phyloP scores from a whole-genome alignment of 2,329 filamentous ascomycete species.

The Parascedosporium putredinis region DNA sequence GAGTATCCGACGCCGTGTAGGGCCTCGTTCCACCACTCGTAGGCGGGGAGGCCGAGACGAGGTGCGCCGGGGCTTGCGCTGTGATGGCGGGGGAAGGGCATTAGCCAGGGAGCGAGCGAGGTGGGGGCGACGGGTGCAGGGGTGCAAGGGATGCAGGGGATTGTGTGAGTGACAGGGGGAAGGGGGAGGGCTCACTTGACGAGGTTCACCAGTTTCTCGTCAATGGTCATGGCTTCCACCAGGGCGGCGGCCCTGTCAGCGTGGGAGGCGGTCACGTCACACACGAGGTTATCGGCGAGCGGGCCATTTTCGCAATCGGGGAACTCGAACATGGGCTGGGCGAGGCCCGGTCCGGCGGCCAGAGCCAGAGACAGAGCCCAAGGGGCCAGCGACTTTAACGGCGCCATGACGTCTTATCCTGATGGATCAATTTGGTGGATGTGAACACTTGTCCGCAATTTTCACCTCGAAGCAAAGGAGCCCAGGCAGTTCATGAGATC shows the following conservation, averaged over 20 bases:
- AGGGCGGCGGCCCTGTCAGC: conserved; percentile 20
- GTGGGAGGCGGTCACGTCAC: conserved; percentile 18
- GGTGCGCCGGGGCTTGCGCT: conserved; percentile 34
- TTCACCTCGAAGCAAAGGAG: no score
- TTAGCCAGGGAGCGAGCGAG: not conserved
- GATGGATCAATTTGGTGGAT: not conserved
- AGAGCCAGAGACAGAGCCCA: not conserved
- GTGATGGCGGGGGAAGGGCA: conserved; percentile 32
- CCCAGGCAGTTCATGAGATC: no score
- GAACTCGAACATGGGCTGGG: conserved; percentile 12
- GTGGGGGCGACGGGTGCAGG: no score
- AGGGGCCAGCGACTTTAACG: not conserved
- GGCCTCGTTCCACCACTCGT: conserved; percentile 53
- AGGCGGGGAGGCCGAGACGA: conserved; percentile 45
- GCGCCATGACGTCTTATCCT: no score
- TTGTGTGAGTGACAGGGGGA: conserved; percentile 38
- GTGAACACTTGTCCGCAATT: not conserved
- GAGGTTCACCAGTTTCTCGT: conserved; percentile 23
- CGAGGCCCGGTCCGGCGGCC: not conserved
- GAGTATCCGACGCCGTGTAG: conserved; percentile 49
- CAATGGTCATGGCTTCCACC: conserved; percentile 20
- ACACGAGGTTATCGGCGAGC: conserved; percentile 22
- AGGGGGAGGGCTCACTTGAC: conserved; percentile 21
- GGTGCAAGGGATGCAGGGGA: no score
- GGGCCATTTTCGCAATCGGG: conserved; percentile 23